Percentiles rank a stretch among this genome's conserved stretches.
Conservation (phyloP, 2,329 filamentous ascomycete genomes). For the Pseudogymnoascus sp. region DNA sequence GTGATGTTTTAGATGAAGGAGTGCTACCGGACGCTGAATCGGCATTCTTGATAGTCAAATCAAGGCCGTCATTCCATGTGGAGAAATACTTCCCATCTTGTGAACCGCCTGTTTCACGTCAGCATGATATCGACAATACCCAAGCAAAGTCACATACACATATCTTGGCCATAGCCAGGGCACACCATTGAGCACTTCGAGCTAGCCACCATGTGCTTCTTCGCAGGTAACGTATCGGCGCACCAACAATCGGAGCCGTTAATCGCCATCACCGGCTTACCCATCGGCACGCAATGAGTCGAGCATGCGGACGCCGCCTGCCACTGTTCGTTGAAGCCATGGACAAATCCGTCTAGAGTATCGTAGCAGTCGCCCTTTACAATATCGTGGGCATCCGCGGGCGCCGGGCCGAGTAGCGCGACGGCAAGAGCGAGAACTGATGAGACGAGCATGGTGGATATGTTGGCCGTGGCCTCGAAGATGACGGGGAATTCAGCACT, state of each 20-base stretch:
- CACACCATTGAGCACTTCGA: constrained; percentile 20
- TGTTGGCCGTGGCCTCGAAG: neutral
- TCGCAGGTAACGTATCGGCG: constrained; percentile 22
- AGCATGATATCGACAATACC: neutral
- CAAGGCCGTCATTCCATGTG: neutral
- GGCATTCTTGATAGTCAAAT: neutral
- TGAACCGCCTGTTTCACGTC: neutral
- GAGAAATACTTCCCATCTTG: neutral
- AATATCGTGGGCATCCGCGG: neutral
- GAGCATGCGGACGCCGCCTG: constrained; percentile 16
- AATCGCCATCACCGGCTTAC: constrained; percentile 11
- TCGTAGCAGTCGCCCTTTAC: neutral
- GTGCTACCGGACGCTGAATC: neutral
- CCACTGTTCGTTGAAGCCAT: constrained; percentile 20
- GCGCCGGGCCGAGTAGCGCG: neutral
- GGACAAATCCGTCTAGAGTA: neutral
- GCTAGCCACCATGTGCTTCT: constrained; percentile 15
- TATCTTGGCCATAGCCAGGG: constrained; percentile 21
- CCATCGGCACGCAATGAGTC: neutral
- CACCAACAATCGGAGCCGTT: constrained; percentile 24
- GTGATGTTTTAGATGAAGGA: neutral
- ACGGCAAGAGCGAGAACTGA: neutral
- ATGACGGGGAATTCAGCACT: neutral
- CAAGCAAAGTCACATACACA: constrained; percentile 19
- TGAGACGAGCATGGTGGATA: neutral